Evolutionary conservation across 2,329 filamentous ascomycete species (phyloP), one percentile per base, ranked within the genome.

Genomic region (Diaporthe citri): DNA sequence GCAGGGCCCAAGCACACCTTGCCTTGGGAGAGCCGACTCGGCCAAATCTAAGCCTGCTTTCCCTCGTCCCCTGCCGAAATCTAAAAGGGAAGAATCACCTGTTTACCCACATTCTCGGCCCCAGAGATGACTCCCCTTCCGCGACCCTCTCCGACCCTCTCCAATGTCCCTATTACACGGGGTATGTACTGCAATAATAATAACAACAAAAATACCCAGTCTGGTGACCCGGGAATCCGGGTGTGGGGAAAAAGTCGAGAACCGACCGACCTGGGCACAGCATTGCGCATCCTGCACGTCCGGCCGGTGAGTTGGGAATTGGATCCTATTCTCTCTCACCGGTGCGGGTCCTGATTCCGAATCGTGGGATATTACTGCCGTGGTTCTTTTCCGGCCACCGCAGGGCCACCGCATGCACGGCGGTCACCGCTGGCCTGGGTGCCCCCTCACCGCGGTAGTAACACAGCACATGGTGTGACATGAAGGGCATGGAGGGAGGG

Each of bases 201-300:
- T 13, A 41, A 59, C 22, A 20, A 59, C 22, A 20, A 59, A 34
- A 59, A 36, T 25, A 55, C 34, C 34, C 39, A 43, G 57, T 39
- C 57, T 39, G 17, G 2, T 25, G 64, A 52, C 64, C 64, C 64
- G 64, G 31, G 46, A 67, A 52, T 67, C 34, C 64, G 64, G 64
- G 31, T 67, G 64, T 67, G 64, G 64, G 64, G 64, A 52, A 28
- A 10, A 31, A n/a, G 12, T 1, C 20, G 4, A 64, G 25, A 28
- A n/a, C 31, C 55, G 55, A 57, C 56, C 41, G 17, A 48, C 62
- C 46, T 52, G 64, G 31, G 22, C 62, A 67, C 62, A 52, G 46
- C 62, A 67, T 51, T 41, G 31, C 64, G 46, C 46, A 67, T 67
- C 46, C 64, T 67, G 64, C 64, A 67, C 64, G 46, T 52, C 64